Percentiles rank a stretch among this genome's conserved stretches.
phyloP scores from a whole-genome alignment of 495 filamentous ascomycete species.

The Hypoxylon perforatum region DNA sequence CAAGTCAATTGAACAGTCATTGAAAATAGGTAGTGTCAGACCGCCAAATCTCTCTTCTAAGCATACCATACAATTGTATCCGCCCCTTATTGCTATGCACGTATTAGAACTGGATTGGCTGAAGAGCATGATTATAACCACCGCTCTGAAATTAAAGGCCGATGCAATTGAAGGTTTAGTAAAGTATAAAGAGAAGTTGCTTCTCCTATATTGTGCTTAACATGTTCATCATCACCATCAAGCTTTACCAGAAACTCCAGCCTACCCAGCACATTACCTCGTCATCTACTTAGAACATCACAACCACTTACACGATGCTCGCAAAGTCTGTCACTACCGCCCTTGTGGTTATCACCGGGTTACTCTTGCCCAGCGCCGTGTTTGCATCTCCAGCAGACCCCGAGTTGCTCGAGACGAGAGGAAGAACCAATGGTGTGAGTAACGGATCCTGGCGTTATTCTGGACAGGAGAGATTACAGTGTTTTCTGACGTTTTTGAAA shows the following conservation, averaged over 20 bases:
- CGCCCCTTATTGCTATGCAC: no score
- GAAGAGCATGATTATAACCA: no score
- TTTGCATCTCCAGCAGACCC: neutral
- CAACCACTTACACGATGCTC: neutral
- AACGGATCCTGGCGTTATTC: neutral
- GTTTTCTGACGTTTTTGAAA: neutral
- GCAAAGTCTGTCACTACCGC: neutral
- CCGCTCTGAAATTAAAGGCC: no score
- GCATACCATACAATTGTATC: no score
- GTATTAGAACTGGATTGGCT: no score
- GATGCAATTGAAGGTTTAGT: no score
- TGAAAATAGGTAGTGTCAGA: no score
- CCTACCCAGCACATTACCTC: neutral
- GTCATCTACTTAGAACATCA: neutral
- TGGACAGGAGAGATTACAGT: neutral
- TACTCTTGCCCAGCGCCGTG: neutral
- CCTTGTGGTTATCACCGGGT: neutral
- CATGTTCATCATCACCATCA: no score
- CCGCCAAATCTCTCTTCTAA: no score
- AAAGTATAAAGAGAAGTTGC: neutral
- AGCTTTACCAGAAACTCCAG: no score
- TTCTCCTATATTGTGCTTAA: neutral
- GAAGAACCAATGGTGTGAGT: neutral
- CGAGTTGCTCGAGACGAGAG: neutral
- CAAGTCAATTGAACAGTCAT: no score